Evolutionary conservation across 176 grass and related monocot species (phyloP), one percentile per base, ranked within the genome.

Genomic region (Raddia distichophylla): DNA sequence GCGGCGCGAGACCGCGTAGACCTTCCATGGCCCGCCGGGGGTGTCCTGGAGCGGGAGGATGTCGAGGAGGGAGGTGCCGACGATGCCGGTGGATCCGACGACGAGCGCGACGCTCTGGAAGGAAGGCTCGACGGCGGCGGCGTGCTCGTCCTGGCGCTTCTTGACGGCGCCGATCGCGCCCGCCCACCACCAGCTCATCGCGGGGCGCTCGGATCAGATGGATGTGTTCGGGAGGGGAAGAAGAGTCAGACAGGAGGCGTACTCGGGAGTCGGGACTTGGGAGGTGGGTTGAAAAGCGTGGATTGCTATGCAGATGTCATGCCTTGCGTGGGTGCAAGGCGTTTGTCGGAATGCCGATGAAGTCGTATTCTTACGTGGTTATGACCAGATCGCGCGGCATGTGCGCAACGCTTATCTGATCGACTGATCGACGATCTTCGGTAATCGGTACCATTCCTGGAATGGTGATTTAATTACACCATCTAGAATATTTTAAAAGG

Each of bases 101-200:
- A 97, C 86, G 15, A 97, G 91, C 3, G 68, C 94, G 7, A 93
- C 86, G 84, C 86, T 93, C 86, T 89, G 70, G 83, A 82, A 93
- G 9, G 74, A 44, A 27, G 83, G 83, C 33, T 80, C 83, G 0
- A 62, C 10, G 0, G 80, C 53, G 18, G 85, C 64, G 16, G 86
- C 64, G 42, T 84, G 67, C 76, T 90, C 90, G 27, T 93, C 94
- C 61, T 89, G 83, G 18, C 84, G 85, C 86, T 89, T 96, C 94
- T 87, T 97, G 0, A 85, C 87, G 2, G 88, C 91, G 72, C 94
- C 91, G 77, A 93, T 91, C 46, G 91, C 94, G 73, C 94, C 88
- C 8, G 90, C 87, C 90, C 94, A 97, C 94, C 90, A 97, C 94
- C 94, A 97, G 77, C 94, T 97, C 93, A 97, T 97, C 37, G 70